Conservation (phyloP, 441 rosid species). For the Eruca vesicaria region DNA sequence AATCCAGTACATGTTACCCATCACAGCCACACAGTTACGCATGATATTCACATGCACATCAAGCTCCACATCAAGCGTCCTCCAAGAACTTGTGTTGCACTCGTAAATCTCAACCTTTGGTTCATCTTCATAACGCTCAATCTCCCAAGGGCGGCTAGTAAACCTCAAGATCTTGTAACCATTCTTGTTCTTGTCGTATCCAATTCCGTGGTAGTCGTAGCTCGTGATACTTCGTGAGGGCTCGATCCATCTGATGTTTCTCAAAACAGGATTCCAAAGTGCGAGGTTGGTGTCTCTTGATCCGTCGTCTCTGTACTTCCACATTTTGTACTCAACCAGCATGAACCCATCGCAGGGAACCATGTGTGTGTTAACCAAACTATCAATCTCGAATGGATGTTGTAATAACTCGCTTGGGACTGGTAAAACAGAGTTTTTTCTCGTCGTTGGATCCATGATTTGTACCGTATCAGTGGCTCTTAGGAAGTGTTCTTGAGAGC, state of each 20-base stretch:
- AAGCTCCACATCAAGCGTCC: too few relatives aligned
- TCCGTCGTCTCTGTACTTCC: too few relatives aligned
- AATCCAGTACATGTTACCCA: not conserved
- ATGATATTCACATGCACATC: too few relatives aligned
- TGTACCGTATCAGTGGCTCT: not conserved
- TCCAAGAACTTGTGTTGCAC: too few relatives aligned
- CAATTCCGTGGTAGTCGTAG: not conserved
- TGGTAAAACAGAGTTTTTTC: not conserved
- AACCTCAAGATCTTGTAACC: too few relatives aligned
- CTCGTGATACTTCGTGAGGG: not conserved
- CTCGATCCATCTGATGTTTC: too few relatives aligned
- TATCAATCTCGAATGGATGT: not conserved
- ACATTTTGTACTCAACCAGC: too few relatives aligned
- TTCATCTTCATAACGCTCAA: not conserved
- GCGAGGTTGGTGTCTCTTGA: too few relatives aligned
- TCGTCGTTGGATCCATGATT: not conserved
- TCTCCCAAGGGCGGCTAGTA: not conserved
- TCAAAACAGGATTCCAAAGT: too few relatives aligned
- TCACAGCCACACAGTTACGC: not conserved
- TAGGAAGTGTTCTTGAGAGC: not conserved
- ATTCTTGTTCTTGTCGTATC: not conserved
- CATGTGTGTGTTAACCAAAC: not conserved
- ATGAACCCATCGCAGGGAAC: not conserved
- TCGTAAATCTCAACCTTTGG: not conserved
- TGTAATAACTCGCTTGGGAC: not conserved